Evolutionary conservation across 2,329 filamentous ascomycete genomes (phyloP).

Genomic region (Aspergillus luchuensis): DNA sequence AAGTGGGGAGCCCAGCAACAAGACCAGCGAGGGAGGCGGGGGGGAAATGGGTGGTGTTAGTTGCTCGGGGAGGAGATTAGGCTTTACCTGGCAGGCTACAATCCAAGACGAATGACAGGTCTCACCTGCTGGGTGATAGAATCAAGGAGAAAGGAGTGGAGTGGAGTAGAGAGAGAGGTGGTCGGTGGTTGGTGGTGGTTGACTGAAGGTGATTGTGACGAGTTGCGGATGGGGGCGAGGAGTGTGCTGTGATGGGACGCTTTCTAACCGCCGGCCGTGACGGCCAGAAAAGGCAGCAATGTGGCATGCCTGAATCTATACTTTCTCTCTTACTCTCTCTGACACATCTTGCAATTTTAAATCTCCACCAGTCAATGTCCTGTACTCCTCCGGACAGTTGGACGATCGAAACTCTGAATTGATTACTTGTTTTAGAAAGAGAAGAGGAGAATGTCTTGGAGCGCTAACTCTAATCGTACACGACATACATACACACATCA

Average conservation of each 20-base stretch:
- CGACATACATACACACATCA: constrained; percentile 14
- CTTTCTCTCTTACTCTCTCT: too few relatives aligned
- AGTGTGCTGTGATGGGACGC: not conserved
- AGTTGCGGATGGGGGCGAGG: not conserved
- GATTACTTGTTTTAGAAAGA: not conserved
- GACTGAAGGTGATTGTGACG: not conserved
- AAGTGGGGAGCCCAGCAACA: constrained; percentile 2
- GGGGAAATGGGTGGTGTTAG: not conserved
- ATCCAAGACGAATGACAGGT: not conserved
- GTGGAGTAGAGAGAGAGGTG: not conserved
- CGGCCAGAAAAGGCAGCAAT: not conserved
- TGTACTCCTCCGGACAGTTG: not conserved
- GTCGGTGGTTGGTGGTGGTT: not conserved
- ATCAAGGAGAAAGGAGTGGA: not conserved
- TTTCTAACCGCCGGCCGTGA: constrained; percentile 8
- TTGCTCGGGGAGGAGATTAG: not conserved
- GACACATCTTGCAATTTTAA: too few relatives aligned
- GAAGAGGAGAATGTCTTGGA: constrained; percentile 17
- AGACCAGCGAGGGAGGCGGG: not conserved
- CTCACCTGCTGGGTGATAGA: not conserved
- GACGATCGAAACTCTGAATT: too few relatives aligned
- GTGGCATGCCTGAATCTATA: not conserved
- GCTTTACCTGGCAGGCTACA: not conserved
- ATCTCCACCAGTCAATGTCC: not conserved
- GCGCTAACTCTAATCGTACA: constrained; percentile 17